phyloP scores from a whole-genome alignment of 2,329 filamentous ascomycete genomes.

The Chrysoporthe austroafricana region DNA sequence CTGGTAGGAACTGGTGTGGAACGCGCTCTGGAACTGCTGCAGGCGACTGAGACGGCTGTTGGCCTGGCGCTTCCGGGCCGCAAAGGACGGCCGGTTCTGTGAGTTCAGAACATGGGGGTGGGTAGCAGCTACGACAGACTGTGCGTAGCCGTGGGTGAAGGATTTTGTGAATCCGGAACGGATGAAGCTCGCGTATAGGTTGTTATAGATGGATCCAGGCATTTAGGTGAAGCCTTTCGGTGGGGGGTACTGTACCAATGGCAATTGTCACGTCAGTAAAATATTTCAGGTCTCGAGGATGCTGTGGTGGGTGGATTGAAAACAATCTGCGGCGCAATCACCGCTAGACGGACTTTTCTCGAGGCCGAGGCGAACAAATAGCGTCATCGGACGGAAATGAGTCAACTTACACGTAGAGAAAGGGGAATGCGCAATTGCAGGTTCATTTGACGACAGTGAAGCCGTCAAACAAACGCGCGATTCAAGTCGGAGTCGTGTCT shows the following conservation, averaged over 20 bases:
- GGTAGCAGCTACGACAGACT: constrained; percentile 93
- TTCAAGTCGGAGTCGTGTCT: constrained; percentile 33
- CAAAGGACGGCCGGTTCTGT: constrained; percentile 68
- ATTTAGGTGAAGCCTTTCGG: constrained; percentile 82
- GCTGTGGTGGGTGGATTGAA: background rate
- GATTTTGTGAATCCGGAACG: constrained; percentile 97
- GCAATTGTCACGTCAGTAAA: constrained; percentile 18
- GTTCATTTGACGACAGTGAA: constrained; percentile 93
- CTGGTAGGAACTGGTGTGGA: constrained; percentile 64
- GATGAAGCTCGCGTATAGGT: constrained; percentile 80
- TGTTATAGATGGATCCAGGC: constrained; percentile 69
- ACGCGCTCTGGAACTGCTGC: constrained; percentile 77
- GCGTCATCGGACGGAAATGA: constrained; percentile 16
- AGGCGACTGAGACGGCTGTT: constrained; percentile 59
- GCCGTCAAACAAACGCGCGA: constrained; percentile 94
- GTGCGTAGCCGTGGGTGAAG: constrained; percentile 96
- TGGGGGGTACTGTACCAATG: constrained; percentile 45
- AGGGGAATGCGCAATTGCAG: constrained; percentile 72
- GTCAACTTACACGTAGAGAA: constrained; percentile 64
- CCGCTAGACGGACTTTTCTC: background rate
- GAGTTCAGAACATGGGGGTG: constrained; percentile 78
- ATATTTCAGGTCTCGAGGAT: background rate
- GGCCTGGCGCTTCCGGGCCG: constrained; percentile 50
- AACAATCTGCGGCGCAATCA: background rate
- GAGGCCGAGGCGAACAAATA: constrained; percentile 13